A percentile compares a stretch with the other conserved stretches of the same genome.
These are phyloP conservation scores for Phaffomyces thermotolerans DNA, from an alignment of 805 yeast genomes.

Conservation along the genomic window DNA sequence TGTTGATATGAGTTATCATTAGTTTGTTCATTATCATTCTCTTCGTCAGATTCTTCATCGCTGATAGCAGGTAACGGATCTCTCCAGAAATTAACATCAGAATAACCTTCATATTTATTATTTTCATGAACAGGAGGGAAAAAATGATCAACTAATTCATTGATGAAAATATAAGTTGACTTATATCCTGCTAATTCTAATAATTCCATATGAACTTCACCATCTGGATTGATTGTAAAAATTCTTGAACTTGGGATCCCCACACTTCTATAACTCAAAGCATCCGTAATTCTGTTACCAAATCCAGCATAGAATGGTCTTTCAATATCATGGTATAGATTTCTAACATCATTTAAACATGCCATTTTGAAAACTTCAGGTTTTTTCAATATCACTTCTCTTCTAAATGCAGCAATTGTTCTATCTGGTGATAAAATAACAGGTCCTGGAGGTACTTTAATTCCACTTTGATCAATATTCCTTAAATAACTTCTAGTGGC, in stretches of 20 bases:
- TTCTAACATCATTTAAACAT: constrained; percentile 78
- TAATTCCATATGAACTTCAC: constrained; percentile 96
- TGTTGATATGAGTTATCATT: constrained; percentile 5
- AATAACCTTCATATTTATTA: constrained; percentile 42
- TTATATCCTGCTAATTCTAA: constrained; percentile 89
- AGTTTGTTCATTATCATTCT: constrained; percentile 4
- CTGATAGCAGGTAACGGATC: constrained; percentile 63
- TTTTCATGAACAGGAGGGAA: constrained; percentile 70
- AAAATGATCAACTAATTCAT: constrained; percentile 93
- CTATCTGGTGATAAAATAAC: constrained; percentile 93
- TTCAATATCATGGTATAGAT: constrained; percentile 45
- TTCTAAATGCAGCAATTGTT: constrained; percentile 86
- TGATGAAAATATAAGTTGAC: constrained; percentile 80
- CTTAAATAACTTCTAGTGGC: constrained; percentile 76
- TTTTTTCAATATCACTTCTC: constrained; percentile 89
- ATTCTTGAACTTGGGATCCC: constrained; percentile 91
- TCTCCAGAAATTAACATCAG: constrained; percentile 90
- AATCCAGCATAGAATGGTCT: constrained; percentile 97
- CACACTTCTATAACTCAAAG: constrained; percentile 87
- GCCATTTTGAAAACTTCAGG: constrained; percentile 99
- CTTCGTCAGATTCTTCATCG: constrained; percentile 45
- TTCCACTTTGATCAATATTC: constrained; percentile 65
- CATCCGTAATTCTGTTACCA: constrained; percentile 95
- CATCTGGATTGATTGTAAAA: constrained; percentile 92
- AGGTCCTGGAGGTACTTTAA: constrained; percentile 78